Base-by-base conservation (phyloP, 208 protist genomes). In the Phytomonas francai region DNA sequence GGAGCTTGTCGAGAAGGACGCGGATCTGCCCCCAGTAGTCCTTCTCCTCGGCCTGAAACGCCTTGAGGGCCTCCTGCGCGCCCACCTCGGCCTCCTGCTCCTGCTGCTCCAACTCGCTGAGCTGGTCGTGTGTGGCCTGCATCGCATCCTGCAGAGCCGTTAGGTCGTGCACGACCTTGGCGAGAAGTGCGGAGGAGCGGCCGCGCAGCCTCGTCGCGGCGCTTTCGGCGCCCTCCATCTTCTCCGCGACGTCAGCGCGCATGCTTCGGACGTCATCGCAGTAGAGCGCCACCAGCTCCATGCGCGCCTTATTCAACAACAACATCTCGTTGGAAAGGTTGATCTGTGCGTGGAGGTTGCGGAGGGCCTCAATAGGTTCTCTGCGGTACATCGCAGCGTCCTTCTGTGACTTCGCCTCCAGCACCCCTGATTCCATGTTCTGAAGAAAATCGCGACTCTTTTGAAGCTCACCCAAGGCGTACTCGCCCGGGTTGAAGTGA, bases 301-400 rank as follows among this genome's bases (percentile, higher is more conserved):
- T 81, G 59, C 88, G 88, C 0, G 88, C 85, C 74, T 88, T 89
- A 75, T 93, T 91, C 63, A 91, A 78, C 22, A 91, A 75, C 61
- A 93, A 72, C 51, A 93, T 33, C 61, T 93, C 88, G 69, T 93
- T 93, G 9, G 79, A 86, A 68, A 90, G 78, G 77, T 93, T 84
- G n/a, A 91, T 82, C 78, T 94, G 84, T 0, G 80, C 75, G 72
- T 85, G 83, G 22, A 91, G 74, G 70, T 76, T 78, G 54, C 78
- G 77, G 49, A 94, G 76, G 4, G 85, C 85, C 0, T 81, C 81
- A 62, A 76, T 76, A 16, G 84, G 83, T 45, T 86, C 64, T 32
- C 65, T 72, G 5, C 73, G 63, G 54, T 91, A 83, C 33, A 94
- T 85, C 22, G 85, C 85, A 30, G 39, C 61, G 70, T 91, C 88